Conservation (phyloP, 1,284 basidiomycete species). For the Schizophyllum amplum region DNA sequence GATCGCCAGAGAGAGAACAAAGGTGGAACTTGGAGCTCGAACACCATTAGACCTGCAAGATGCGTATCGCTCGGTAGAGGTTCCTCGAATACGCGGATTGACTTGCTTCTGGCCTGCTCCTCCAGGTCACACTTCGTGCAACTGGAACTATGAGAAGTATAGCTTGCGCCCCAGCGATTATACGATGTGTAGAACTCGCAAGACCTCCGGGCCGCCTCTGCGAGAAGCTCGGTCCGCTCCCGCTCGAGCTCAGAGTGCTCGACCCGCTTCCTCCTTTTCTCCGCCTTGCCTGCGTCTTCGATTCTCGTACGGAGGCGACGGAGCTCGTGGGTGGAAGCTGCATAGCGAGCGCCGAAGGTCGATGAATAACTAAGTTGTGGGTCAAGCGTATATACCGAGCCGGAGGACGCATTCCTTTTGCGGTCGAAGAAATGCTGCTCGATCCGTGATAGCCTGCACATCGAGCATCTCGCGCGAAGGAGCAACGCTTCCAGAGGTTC, state of each 20-base stretch:
- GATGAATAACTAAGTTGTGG: not conserved
- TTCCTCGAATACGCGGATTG: slow-evolving; percentile 39
- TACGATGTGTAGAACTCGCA: slow-evolving; percentile 3
- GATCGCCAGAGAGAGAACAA: slow-evolving; percentile 36
- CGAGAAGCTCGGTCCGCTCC: slow-evolving; percentile 13
- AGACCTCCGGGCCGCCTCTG: not conserved
- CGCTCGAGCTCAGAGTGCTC: slow-evolving; percentile 18
- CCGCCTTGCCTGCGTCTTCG: slow-evolving; percentile 13
- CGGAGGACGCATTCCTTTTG: slow-evolving; percentile 5
- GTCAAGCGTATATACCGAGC: slow-evolving; percentile 16
- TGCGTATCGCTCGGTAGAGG: slow-evolving; percentile 29
- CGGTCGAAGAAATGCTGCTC: slow-evolving; percentile 24
- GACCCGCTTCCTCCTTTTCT: slow-evolving; percentile 12
- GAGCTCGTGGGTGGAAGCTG: slow-evolving; percentile 12
- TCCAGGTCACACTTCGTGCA: slow-evolving; percentile 28
- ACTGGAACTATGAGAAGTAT: not conserved
- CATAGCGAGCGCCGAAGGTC: slow-evolving; percentile 24
- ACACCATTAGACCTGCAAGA: slow-evolving; percentile 26
- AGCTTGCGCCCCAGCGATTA: not conserved
- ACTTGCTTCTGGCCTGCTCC: slow-evolving; percentile 15
- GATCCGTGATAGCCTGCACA: slow-evolving; percentile 20
- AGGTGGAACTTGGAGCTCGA: slow-evolving; percentile 35
- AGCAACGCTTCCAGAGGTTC: slow-evolving; percentile 30
- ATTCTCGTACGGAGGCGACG: slow-evolving; percentile 21
- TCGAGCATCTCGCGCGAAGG: slow-evolving; percentile 20